Base-by-base conservation (phyloP, 208 protist genomes). In the Crithidia bombi region DNA sequence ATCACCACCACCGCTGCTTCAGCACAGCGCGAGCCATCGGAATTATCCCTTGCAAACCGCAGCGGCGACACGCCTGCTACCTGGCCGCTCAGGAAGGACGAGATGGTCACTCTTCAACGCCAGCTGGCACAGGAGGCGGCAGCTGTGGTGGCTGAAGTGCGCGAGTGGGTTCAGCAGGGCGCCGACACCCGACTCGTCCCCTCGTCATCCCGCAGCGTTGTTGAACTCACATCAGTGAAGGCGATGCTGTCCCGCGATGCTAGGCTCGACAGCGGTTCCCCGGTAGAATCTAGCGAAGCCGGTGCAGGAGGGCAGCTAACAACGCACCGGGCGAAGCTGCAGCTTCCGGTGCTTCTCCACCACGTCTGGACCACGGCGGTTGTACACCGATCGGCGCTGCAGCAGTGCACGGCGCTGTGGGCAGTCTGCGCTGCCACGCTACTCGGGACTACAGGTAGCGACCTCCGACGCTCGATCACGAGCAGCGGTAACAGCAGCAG, bases 201-300 rank as follows among this genome's bases (percentile, higher is more conserved):
- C n/a, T n/a, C n/a, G n/a, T n/a, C n/a, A n/a, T n/a, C n/a, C n/a
- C n/a, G n/a, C n/a, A n/a, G n/a, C n/a, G n/a, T n/a, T n/a, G n/a
- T n/a, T n/a, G n/a, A n/a, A n/a, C 19, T 79, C 25, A 35, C 38
- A 5, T 57, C 68, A 9, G 73, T 79, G 25, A 79, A 73, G 59
- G 65, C 73, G 9, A 54, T 79, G 5, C 65, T 81, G 36, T 19
- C 23, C 9, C 32, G 62, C 30, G 57, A 19, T 21, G 23, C 23
- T 17, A 25, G n/a, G 0, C 32, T 4, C 4, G 54, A 56, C 25
- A 47, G 23, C 39, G n/a, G 26, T 23, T 3, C n/a, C 17, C 23
- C 3, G 19, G 26, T 26, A 23, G 17, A 5, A 38, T 7, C 28
- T 28, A 39, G 43, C 2, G 67, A 36, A 30, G 30, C n/a, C n/a